Evolutionary conservation across 352 stramenopile genomes (phyloP), one percentile per base, ranked within the genome.

Genomic region (Globisporangium radiosum): DNA sequence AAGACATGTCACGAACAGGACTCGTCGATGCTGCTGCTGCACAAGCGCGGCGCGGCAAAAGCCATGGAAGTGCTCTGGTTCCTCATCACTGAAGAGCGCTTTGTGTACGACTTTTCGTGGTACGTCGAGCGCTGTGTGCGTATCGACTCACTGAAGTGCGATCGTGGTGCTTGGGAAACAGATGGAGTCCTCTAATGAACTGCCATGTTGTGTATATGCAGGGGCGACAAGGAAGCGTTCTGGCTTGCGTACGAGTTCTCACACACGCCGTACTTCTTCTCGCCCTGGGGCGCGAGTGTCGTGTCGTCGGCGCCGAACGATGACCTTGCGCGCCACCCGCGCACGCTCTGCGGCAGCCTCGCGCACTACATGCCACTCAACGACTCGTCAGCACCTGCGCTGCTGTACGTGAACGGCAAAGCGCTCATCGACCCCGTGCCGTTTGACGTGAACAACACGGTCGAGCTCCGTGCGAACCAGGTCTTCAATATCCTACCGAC

Each of bases 171-270:
- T 10, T 10, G 10, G 6, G 10, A 44, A 44, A 44, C 39, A 44
- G n/a, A n/a, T n/a, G n/a, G n/a, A n/a, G n/a, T n/a, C n/a, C n/a
- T n/a, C n/a, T n/a, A n/a, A n/a, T n/a, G n/a, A n/a, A n/a, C n/a
- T n/a, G n/a, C n/a, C n/a, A 44, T 10, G 39, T 10, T 44, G 43
- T 44, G 7, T 44, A 1, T 13, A n/a, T 57, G 0, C 39, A 57
- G 52, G 55, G 80, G 73, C 3, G 77, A 88, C 59, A 87, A 90
- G 63, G 80, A 90, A 56, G 62, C 66, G 17, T 87, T 87, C 59
- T 88, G 80, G 76, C 65, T 90, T 8, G 65, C 76, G 14, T 90
- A 71, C 60, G 78, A 80, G 33, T 59, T 87, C 7, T 68, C 73
- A 0, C 69, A 75, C 33, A 52, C 56, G 5, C 54, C 70, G 25